Evolutionary conservation across 139 green algal species (phyloP).

Genomic region (Mesotaenium endlicherianum): DNA sequence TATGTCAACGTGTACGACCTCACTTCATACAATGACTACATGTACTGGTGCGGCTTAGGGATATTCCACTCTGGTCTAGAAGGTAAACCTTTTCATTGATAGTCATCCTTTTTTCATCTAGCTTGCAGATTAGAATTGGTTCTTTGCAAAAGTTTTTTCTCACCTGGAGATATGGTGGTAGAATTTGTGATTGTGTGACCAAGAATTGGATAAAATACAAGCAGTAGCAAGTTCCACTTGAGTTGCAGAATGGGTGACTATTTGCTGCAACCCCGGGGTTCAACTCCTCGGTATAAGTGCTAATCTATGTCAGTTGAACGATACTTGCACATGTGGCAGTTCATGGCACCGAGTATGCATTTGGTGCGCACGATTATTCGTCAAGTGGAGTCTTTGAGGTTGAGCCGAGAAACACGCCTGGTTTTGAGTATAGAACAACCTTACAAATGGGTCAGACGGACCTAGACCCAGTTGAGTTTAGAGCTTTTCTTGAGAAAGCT

Average conservation of each 20-base stretch:
- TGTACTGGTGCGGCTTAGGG: constrained; percentile 57
- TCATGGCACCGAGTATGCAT: constrained; percentile 84
- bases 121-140: too few species aligned
- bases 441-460: constrained; percentile 68
- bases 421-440: constrained; percentile 50
- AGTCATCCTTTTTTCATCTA: too few species aligned
- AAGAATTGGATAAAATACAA: background rate
- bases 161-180: too few species aligned
- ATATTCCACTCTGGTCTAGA: constrained; percentile 87
- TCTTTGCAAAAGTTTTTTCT: too few species aligned
- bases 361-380: constrained; percentile 83
- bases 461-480: constrained; percentile 47
- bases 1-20: constrained; percentile 52
- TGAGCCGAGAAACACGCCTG: constrained; percentile 72
- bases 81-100: too few species aligned
- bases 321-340: constrained; percentile 43
- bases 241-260: too few species aligned
- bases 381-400: constrained; percentile 86
- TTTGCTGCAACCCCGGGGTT: too few species aligned
- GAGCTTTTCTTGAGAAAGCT: constrained; percentile 41
- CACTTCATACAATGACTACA: constrained; percentile 37
- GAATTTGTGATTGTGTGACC: background rate
- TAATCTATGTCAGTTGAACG: too few species aligned
- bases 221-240: background rate
- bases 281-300: too few species aligned